Evolutionary conservation across 2,329 filamentous ascomycete species (phyloP).

Genomic region (Phaeosphaeriaceae sp.): DNA sequence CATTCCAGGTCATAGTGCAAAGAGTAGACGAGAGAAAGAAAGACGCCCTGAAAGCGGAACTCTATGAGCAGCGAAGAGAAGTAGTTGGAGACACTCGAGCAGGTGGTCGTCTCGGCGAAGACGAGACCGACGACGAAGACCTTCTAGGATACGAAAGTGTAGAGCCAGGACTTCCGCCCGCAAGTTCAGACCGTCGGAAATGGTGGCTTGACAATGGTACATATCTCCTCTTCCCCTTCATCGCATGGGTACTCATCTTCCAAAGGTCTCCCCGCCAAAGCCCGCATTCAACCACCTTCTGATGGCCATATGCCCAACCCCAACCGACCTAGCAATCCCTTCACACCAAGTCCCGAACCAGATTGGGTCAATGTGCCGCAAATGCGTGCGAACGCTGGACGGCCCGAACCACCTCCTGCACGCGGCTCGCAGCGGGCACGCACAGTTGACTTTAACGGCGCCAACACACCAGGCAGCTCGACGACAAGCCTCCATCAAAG

Average conservation of each 20-base stretch:
- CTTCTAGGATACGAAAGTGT: conserved; percentile 82
- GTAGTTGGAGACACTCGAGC: conserved; percentile 71
- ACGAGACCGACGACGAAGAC: conserved; percentile 78
- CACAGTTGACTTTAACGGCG: conserved; percentile 39
- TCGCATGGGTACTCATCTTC: conserved; percentile 31
- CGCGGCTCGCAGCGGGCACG: conserved; percentile 38
- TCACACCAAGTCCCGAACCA: conserved; percentile 73
- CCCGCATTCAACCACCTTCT: conserved; percentile 71
- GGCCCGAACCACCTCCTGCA: conserved; percentile 42
- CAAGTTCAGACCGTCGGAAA: conserved; percentile 67
- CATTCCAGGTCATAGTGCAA: conserved; percentile 83
- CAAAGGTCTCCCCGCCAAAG: conserved; percentile 74
- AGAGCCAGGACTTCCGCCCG: conserved; percentile 74
- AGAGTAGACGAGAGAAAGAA: conserved; percentile 79
- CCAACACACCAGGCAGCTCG: conserved; percentile 15
- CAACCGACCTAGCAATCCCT: conserved; percentile 80
- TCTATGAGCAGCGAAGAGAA: conserved; percentile 73
- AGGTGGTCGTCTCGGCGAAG: conserved; percentile 55
- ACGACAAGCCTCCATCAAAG: conserved; percentile 26
- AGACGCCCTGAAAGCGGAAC: conserved; percentile 72
- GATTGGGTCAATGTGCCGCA: conserved; percentile 75
- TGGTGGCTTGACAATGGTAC: conserved; percentile 71
- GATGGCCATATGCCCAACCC: conserved; percentile 72
- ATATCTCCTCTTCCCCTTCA: conserved; percentile 58
- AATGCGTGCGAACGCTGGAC: conserved; percentile 15